Evolutionary conservation across 2,329 filamentous ascomycete genomes (phyloP).

Genomic region (Huntiella moniliformis): DNA sequence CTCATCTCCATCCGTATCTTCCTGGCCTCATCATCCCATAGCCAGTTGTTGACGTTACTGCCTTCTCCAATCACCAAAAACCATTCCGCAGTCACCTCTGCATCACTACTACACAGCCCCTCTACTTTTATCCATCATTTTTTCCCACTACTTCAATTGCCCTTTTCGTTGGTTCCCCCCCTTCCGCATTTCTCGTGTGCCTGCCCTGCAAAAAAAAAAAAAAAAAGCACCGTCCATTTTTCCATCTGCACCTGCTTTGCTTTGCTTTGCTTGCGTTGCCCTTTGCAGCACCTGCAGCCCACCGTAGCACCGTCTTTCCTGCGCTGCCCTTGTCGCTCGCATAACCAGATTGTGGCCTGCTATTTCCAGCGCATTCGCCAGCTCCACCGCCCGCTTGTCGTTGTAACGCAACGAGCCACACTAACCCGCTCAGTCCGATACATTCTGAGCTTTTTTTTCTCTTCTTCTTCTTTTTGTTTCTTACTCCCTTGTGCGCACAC

Average conservation of each 20-base stretch:
- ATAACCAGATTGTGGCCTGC: not conserved
- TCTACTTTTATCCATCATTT: not conserved
- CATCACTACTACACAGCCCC: slow-evolving; percentile 2
- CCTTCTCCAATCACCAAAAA: not conserved
- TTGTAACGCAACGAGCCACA: too few relatives aligned
- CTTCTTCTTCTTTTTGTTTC: not conserved
- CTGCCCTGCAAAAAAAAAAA: too few relatives aligned
- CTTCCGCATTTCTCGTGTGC: too few relatives aligned
- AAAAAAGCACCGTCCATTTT: slow-evolving; percentile 1
- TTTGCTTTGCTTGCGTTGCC: not conserved
- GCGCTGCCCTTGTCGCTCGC: too few relatives aligned
- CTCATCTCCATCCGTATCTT: not conserved
- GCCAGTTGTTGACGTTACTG: too few relatives aligned
- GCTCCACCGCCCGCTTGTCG: too few relatives aligned
- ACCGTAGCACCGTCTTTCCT: too few relatives aligned
- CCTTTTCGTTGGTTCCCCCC: not conserved
- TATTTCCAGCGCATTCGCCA: not conserved
- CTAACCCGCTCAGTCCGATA: too few relatives aligned
- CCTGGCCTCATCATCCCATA: not conserved
- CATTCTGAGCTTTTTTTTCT: not conserved
- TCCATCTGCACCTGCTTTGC: not conserved
- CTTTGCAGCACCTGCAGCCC: too few relatives aligned
- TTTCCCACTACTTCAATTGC: slow-evolving; percentile 1
- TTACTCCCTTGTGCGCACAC: not conserved
- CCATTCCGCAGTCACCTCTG: not conserved